Conservation (phyloP, 768 basidiomycete genomes). For the Neoboletus brunneissimus region DNA sequence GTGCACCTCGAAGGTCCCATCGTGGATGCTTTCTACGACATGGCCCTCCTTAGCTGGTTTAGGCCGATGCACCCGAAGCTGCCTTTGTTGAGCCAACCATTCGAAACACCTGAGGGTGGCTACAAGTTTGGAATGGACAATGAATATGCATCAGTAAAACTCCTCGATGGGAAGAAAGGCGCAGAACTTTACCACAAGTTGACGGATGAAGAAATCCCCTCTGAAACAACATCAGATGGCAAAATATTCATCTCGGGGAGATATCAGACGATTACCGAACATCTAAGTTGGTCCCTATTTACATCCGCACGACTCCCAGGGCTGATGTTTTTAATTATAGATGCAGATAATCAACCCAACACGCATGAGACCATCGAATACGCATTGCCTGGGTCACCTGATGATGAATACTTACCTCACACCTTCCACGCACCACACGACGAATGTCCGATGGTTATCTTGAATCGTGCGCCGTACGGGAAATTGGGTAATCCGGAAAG, state of each 20-base stretch:
- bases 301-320: not conserved
- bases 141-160: constrained; percentile 27
- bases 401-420: constrained; percentile 60
- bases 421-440: constrained; percentile 55
- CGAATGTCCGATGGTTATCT: constrained; percentile 62
- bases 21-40: constrained; percentile 68
- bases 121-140: constrained; percentile 41
- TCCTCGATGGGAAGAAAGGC: constrained; percentile 27
- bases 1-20: constrained; percentile 67
- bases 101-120: constrained; percentile 28
- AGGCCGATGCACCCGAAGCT: constrained; percentile 45
- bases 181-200: constrained; percentile 25
- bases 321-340: constrained; percentile 20
- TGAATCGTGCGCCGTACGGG: constrained; percentile 61
- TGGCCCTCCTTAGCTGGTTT: constrained; percentile 61
- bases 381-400: constrained; percentile 22
- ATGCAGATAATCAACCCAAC: constrained; percentile 36
- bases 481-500: constrained; percentile 43
- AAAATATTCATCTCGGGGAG: constrained; percentile 30
- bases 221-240: constrained; percentile 6
- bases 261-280: constrained; percentile 39
- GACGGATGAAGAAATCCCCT: constrained; percentile 10
- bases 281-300: constrained; percentile 33
- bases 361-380: constrained; percentile 32
- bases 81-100: constrained; percentile 38